These are phyloP conservation scores for Rhizopogon vinicolor DNA, from an alignment of 768 basidiomycete genomes.

Conservation along the genomic window DNA sequence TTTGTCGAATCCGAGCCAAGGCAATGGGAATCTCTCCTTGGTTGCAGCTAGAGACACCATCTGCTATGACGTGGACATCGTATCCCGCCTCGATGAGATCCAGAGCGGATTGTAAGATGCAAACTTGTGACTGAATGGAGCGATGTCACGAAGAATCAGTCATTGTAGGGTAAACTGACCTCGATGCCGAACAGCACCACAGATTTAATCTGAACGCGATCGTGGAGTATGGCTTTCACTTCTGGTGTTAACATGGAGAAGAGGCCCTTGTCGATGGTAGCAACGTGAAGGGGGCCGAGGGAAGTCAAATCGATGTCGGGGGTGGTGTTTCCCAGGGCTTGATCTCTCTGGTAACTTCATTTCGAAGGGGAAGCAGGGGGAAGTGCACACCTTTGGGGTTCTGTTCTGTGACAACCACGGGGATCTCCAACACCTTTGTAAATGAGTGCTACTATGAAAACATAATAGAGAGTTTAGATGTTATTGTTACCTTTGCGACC, in stretches of 20 bases:
- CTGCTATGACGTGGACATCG: conserved; percentile 69
- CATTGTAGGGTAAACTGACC: conserved; percentile 35
- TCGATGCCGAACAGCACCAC: conserved; percentile 87
- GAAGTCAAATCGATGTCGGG: conserved; percentile 53
- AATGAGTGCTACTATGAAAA: background rate
- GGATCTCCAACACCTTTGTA: conserved; percentile 54
- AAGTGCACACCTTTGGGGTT: conserved; percentile 62
- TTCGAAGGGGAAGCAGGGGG: background rate
- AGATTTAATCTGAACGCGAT: conserved; percentile 45
- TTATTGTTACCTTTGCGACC: conserved; percentile 55
- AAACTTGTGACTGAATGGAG: conserved; percentile 72
- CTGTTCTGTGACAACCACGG: conserved; percentile 82
- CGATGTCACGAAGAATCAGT: background rate
- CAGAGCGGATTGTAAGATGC: conserved; percentile 79
- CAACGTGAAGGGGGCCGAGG: conserved; percentile 54
- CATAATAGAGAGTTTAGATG: background rate
- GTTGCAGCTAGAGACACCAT: conserved; percentile 82
- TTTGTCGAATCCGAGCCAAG: conserved; percentile 59
- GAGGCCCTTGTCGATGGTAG: conserved; percentile 67
- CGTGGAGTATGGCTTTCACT: conserved; percentile 46
- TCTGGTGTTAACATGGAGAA: conserved; percentile 86
- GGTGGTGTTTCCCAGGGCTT: conserved; percentile 67
- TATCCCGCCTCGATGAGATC: conserved; percentile 51
- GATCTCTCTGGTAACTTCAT: background rate
- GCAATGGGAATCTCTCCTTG: conserved; percentile 76